Evolutionary conservation across 345 rosid genomes (phyloP), one percentile per base, ranked within the genome.

Genomic region (Clarkia xantiana): DNA sequence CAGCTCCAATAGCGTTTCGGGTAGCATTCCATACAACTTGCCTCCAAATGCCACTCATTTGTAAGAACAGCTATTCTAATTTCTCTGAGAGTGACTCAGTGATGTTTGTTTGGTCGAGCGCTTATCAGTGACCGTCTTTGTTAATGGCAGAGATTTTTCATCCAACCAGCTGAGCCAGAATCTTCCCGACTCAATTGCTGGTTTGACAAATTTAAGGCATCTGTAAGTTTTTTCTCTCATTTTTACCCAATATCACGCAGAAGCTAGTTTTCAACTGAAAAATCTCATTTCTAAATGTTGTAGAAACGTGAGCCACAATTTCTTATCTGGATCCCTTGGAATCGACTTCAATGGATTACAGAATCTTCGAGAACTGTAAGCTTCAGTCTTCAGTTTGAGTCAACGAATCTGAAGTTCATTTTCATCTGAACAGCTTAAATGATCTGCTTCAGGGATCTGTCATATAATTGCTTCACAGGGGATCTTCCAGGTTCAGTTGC

Each of bases 241-340:
- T 29, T 29, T 29, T 10, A 29, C 22, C 19, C 40, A 25, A 14
- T 12, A 25, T 17, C 42, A 12, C 15, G 19, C 40, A 16, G 55
- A n/a, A n/a, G n/a, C n/a, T 41, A 45, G 40, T 10, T 43, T 51
- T 42, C 36, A 29, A 29, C 17, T 41, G 18, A 20, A 42, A 38
- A 18, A n/a, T 11, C 11, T 10, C 45, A n/a, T 34, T 15, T 38
- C 46, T 18, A 29, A 29, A 29, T 29, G 36, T 63, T 68, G 59
- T 70, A 91, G 98, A 76, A 91, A 91, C 65, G 64, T 91, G 62
- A 86, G 94, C 76, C 89, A 75, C 71, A 91, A 90, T 52, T 50
- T 55, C 18, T 66, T 91, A 44, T 71, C 83, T 42, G 94, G 96
- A 70, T 80, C 93, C 18, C 63, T 91, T 66, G 96, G 96, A 62